Evolutionary conservation across 176 grass and related monocot species (phyloP), one percentile per base, ranked within the genome.

Genomic region (Pharus latifolius): DNA sequence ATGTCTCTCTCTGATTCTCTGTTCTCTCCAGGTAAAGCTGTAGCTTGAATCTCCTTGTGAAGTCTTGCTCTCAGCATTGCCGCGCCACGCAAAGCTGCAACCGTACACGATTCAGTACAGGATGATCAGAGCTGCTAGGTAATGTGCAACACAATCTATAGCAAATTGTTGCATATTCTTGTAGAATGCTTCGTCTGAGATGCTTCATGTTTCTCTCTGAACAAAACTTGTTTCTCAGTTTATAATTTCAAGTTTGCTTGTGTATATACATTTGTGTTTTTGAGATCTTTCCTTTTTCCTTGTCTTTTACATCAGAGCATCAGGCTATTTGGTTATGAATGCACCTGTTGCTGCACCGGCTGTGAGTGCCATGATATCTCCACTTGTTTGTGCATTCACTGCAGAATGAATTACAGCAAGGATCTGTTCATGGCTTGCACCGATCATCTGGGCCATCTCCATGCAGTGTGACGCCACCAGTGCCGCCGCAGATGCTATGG

Each of bases 401-500:
- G 93, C 93, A 10, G 93, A 97, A 1, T 89, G 93, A 71, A 97
- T 85, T 42, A 72, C 78, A 22, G 25, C 77, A 22, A 92, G 62
- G 81, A 97, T 92, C 73, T 97, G 88, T 7, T 92, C 89, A 52
- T 96, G 88, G 67, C 59, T 77, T 42, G 89, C 93, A 32, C 93
- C 93, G 59, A 92, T 85, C 24, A 80, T 68, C 75, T 90, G 93
- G 14, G 93, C 93, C 77, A 92, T 96, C 80, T 96, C 93, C 64
- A 96, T 86, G 53, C 93, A 96, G 65, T 96, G 93, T 12, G 93
- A 96, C 33, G 89, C 93, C 67, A 96, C 90, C 58, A 92, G 80
- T 28, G 93, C 88, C 0, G 93, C 86, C 34, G 93, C 93, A 0
- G 88, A 92, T 25, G 88, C 88, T 56, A 92, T 80, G 17, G 80